Base-by-base conservation (phyloP, 805 yeast species). In the Lipomyces spencermartinsiae region DNA sequence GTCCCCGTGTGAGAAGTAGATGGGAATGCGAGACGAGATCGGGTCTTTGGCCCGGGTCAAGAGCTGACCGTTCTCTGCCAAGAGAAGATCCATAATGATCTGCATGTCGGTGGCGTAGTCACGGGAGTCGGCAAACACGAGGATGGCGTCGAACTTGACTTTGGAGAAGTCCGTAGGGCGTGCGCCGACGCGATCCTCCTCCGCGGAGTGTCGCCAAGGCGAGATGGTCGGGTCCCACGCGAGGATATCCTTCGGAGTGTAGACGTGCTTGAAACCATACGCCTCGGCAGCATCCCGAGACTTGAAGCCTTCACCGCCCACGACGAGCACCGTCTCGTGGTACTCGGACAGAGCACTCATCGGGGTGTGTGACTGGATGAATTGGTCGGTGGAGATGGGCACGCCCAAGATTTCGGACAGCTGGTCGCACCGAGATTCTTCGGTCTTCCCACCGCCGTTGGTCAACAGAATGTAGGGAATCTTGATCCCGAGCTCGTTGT, bases 41-140 rank as follows among this genome's bases (percentile, higher is more conserved):
- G 37, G 29, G 33, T 49, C 86, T 72, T 87, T 83, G 53, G 90
- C 85, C 56, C 85, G 83, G 4, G 97, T 92, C 55, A 97, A 97
- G 93, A 92, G 89, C 55, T 85, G 86, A 75, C 97, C 97, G 67
- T 85, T 81, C 73, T 90, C 85, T 65, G 93, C 87, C 78, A 92
- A 82, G 63, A 92, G 83, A 74, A 92, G 82, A 76, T 92, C 97
- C 76, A 91, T 82, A 69, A 92, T 91, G 76, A 92, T 91, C 79
- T 92, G 97, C 78, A 91, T 93, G 79, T 92, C 97, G 35, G 92
- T 92, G 56, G 97, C 97, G 96, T 96, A 91, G 76, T 91, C 92
- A 80, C 96, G 85, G 7, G 95, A 88, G 80, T 92, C 97, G 10
- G 97, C 97, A 82, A 92, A 92, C 58, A 92, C 97, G 76, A 92